Evolutionary conservation across 73 alveolate species (phyloP), one percentile per base, ranked within the genome.

Genomic region (Tetrahymena malaccensis): DNA sequence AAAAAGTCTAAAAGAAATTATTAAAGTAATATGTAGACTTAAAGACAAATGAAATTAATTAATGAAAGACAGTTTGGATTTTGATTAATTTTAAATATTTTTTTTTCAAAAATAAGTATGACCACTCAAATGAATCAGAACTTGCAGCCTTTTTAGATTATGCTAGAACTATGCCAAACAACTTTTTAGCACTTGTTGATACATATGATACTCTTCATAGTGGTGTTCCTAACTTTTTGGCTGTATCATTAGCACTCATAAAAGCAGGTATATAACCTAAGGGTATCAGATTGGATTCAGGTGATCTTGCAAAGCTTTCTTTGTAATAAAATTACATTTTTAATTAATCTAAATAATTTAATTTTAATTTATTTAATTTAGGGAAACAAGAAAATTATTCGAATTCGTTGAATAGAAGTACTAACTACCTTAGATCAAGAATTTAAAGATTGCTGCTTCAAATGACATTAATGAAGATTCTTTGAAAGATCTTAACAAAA

Each of bases 221-320:
- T 33, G 99, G 99, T 35, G 97, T 97, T 34, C 96, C 96, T 70
- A 98, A 98, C 96, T 98, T 98, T 97, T 22, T 98, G 13, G 35
- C 55, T 44, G 99, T 98, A 12, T 97, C 98, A 15, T 93, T 98
- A 34, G 99, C 98, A 21, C 96, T 98, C 25, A 55, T 96, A 27
- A 97, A 98, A 55, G 94, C 96, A 4, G 98, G 98, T 25, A 94
- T 96, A 25, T 89, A 94, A 43, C 97, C 99, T 21, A 50, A 55
- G 70, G 99, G 99, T 35, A 94, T 98, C 50, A 94, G 99, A 93
- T 97, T 98, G 17, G 99, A 98, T 95, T 97, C 99, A 37, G 99
- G 99, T 17, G 99, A 98, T 94, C 97, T 98, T 25, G 98, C 98
- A 0, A 84, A 98, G 70, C 96, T 98, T n/a, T 97, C 98, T 3